These are phyloP conservation scores for Ogataea ganodermae DNA, from an alignment of 805 yeast species.

Conservation along the genomic window DNA sequence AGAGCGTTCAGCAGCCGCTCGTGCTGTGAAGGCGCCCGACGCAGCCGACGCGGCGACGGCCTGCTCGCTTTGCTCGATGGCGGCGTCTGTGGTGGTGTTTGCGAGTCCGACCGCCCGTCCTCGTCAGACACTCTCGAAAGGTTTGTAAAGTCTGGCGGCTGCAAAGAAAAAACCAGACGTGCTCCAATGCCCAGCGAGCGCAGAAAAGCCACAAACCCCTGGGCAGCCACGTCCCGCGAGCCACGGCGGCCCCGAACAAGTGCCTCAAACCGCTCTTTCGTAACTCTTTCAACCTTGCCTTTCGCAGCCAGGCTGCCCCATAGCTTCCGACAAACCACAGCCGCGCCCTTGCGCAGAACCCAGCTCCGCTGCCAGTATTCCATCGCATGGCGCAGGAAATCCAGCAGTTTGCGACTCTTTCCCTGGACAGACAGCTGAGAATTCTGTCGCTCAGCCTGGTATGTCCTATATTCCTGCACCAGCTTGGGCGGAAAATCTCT, in stretches of 20 bases:
- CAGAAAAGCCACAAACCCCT: constrained; percentile 79
- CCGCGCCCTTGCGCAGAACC: constrained; percentile 44
- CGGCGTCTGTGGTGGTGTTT: constrained; percentile 6
- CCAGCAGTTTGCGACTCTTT: constrained; percentile 68
- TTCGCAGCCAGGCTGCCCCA: constrained; percentile 48
- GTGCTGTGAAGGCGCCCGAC: constrained; percentile 26
- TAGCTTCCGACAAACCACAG: constrained; percentile 43
- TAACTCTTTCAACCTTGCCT: constrained; percentile 31
- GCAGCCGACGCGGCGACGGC: background rate
- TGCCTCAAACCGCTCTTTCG: constrained; percentile 44
- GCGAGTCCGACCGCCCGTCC: constrained; percentile 14
- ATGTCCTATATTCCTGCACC: constrained; percentile 44
- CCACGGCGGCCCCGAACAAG: constrained; percentile 56
- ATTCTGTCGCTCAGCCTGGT: constrained; percentile 22
- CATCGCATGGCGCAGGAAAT: constrained; percentile 71
- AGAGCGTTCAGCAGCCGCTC: constrained; percentile 31
- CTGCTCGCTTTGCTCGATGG: constrained; percentile 1
- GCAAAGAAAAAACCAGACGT: constrained; percentile 78
- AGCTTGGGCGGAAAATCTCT: constrained; percentile 50
- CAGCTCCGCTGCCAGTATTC: constrained; percentile 50
- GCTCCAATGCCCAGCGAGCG: constrained; percentile 72
- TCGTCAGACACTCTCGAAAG: constrained; percentile 15
- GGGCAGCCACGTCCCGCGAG: constrained; percentile 76
- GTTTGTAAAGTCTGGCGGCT: constrained; percentile 83
- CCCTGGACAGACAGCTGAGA: constrained; percentile 36